phyloP scores from a whole-genome alignment of 441 rosid genomes.

The Pelargonium citronellum region DNA sequence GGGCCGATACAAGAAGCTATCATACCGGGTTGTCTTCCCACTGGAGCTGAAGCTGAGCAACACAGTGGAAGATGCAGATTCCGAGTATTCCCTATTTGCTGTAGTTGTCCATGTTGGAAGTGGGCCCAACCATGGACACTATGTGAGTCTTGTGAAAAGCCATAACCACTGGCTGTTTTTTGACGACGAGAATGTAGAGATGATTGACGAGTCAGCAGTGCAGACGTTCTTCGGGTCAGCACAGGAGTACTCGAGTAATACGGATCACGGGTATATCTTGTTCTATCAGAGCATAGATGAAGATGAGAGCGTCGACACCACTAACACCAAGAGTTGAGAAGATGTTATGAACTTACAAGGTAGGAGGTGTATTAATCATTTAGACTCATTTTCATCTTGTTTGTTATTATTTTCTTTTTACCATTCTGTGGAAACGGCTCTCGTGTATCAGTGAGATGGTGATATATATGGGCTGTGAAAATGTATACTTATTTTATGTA shows the following conservation, averaged over 20 bases:
- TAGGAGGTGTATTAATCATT: slow-evolving; percentile 38
- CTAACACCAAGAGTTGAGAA: slow-evolving; percentile 42
- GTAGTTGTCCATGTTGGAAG: slow-evolving; percentile 94
- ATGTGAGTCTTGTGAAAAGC: slow-evolving; percentile 85
- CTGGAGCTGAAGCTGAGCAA: slow-evolving; percentile 85
- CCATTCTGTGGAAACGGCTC: slow-evolving; percentile 32
- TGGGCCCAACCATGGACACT: slow-evolving; percentile 92
- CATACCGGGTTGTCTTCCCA: slow-evolving; percentile 79
- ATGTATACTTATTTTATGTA: slow-evolving; percentile 58
- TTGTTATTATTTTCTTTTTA: slow-evolving; percentile 24
- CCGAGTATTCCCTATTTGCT: slow-evolving; percentile 82
- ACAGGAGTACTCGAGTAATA: slow-evolving; percentile 77
- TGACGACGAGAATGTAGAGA: slow-evolving; percentile 86
- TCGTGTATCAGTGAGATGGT: slow-evolving; percentile 28
- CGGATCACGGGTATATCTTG: slow-evolving; percentile 89
- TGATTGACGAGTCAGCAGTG: slow-evolving; percentile 83
- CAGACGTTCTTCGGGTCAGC: slow-evolving; percentile 90
- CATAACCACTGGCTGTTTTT: slow-evolving; percentile 89
- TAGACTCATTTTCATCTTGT: slow-evolving; percentile 19
- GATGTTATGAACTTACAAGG: slow-evolving; percentile 25
- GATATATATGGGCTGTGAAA: slow-evolving; percentile 26
- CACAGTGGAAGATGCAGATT: slow-evolving; percentile 76
- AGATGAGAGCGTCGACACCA: slow-evolving; percentile 49
- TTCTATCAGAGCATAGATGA: slow-evolving; percentile 52
- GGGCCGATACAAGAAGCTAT: slow-evolving; percentile 80